Percentiles rank a stretch among this genome's conserved stretches.
Conservation (phyloP, 805 yeast genomes). For the Yarrowia osloensis region DNA sequence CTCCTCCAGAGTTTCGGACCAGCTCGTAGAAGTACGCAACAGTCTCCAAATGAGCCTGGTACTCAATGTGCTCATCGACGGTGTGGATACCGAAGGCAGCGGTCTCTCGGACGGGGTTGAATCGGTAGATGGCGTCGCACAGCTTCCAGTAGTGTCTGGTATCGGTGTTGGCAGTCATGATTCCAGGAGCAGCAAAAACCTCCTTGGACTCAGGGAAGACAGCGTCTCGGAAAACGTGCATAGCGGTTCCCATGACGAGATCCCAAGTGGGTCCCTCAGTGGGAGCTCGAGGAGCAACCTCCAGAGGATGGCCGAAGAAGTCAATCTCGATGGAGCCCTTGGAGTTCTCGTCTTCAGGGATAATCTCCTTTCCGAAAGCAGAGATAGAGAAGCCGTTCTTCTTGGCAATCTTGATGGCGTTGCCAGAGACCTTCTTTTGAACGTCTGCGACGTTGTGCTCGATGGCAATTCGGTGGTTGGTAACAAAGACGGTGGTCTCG, state of each 20-base stretch:
- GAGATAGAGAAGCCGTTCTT: constrained; percentile 53
- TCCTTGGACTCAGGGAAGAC: constrained; percentile 41
- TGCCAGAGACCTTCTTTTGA: constrained; percentile 44
- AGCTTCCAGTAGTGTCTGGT: constrained; percentile 64
- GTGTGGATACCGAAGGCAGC: constrained; percentile 51
- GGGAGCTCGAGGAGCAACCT: constrained; percentile 56
- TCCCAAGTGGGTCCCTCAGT: constrained; percentile 47
- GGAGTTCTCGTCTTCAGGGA: constrained; percentile 36
- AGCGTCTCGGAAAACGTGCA: constrained; percentile 59
- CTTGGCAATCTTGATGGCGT: constrained; percentile 49
- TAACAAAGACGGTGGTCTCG: constrained; percentile 54
- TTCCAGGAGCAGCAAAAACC: constrained; percentile 54
- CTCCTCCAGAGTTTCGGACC: constrained; percentile 35
- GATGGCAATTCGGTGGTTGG: constrained; percentile 66
- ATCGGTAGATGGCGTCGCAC: constrained; percentile 60
- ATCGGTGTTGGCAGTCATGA: constrained; percentile 70
- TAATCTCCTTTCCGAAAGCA: constrained; percentile 41
- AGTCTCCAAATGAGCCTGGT: constrained; percentile 53
- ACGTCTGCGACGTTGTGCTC: constrained; percentile 54
- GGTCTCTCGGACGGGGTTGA: constrained; percentile 47
- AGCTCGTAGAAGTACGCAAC: constrained; percentile 42
- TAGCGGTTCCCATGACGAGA: constrained; percentile 58
- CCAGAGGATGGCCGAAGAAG: constrained; percentile 39
- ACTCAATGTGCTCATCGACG: constrained; percentile 57
- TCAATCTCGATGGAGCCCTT: constrained; percentile 20